phyloP scores from a whole-genome alignment of 257 asterid species.

The Datura wrightii region DNA sequence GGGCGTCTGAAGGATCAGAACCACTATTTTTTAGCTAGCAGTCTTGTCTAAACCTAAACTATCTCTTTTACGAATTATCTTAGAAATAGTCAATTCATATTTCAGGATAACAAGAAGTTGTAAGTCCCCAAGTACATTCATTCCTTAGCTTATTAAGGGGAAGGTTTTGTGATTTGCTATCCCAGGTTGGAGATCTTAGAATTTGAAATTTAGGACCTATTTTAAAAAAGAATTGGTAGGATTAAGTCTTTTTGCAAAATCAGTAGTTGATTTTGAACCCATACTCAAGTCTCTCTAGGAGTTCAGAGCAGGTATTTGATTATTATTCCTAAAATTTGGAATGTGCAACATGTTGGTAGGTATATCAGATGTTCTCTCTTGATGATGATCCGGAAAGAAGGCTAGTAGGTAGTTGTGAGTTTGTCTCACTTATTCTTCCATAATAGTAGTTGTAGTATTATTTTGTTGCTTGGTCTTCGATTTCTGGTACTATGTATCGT shows the following conservation, averaged over 20 bases:
- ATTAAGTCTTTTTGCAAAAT: not conserved
- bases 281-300: not conserved
- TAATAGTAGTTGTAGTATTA: too few species aligned
- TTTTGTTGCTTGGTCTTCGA: too few species aligned
- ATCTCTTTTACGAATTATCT: too few species aligned
- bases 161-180: not conserved
- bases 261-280: not conserved
- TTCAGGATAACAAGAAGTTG: not conserved
- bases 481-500: too few species aligned
- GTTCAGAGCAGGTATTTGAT: not conserved
- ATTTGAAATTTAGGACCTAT: not conserved
- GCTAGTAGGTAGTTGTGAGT: too few species aligned
- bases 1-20: not conserved
- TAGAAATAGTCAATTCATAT: not conserved
- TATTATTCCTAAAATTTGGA: constrained; percentile 3
- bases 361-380: not conserved
- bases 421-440: too few species aligned
- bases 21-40: not conserved
- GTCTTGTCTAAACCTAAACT: not conserved
- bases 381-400: not conserved
- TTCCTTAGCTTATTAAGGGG: not conserved
- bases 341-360: not conserved
- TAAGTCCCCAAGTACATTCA: not conserved
- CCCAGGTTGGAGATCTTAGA: not conserved
- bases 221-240: not conserved